Evolutionary conservation across 768 basidiomycete genomes (phyloP).

Genomic region (Lactarius pseudohatsudake): DNA sequence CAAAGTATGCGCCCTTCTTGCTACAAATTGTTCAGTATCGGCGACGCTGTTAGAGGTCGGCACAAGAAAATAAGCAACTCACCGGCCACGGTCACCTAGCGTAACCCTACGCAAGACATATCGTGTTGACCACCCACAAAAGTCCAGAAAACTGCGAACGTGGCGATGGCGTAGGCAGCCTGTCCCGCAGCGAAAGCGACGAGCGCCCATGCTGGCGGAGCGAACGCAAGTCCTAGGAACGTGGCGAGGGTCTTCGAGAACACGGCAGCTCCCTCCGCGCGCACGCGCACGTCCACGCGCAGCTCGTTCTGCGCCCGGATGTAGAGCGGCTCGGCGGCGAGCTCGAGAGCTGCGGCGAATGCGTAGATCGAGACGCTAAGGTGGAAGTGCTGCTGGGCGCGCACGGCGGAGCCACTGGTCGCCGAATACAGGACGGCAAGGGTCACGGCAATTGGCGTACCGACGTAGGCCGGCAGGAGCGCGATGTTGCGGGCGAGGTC

Average conservation of each 20-base stretch:
- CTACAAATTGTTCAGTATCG: slow-evolving; percentile 22
- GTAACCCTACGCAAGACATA: slow-evolving; percentile 31
- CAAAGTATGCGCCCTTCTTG: slow-evolving; percentile 40
- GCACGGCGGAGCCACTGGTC: slow-evolving; percentile 53
- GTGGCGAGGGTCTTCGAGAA: slow-evolving; percentile 71
- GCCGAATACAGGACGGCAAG: slow-evolving; percentile 54
- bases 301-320: slow-evolving; percentile 59
- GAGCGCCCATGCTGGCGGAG: slow-evolving; percentile 53
- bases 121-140: slow-evolving; percentile 26
- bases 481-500: slow-evolving; percentile 48
- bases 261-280: slow-evolving; percentile 84
- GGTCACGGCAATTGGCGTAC: slow-evolving; percentile 59
- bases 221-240: slow-evolving; percentile 56
- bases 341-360: slow-evolving; percentile 70
- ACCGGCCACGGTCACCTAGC: slow-evolving; percentile 34
- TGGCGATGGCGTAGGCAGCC: slow-evolving; percentile 60
- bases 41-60: not conserved
- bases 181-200: slow-evolving; percentile 89
- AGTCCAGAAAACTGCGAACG: slow-evolving; percentile 57
- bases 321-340: slow-evolving; percentile 71
- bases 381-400: slow-evolving; percentile 62
- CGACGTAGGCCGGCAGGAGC: slow-evolving; percentile 66
- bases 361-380: slow-evolving; percentile 69
- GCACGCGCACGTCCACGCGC: slow-evolving; percentile 68
- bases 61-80: slow-evolving; percentile 18